These are phyloP conservation scores for Maudiozyma turicensis DNA, from an alignment of 805 yeast genomes.

Conservation along the genomic window DNA sequence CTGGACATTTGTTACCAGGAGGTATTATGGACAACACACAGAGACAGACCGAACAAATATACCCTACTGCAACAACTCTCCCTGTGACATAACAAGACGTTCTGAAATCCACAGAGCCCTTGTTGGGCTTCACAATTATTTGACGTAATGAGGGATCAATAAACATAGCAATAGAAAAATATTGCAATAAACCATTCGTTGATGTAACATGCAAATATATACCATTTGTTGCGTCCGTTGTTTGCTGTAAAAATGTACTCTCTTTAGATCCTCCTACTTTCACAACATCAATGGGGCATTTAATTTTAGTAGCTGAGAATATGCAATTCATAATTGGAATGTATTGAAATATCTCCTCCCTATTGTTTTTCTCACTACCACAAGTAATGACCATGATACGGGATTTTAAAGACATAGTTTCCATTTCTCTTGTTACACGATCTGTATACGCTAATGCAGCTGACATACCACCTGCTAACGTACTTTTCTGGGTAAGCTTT, in stretches of 20 bases:
- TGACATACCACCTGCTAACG: constrained; percentile 71
- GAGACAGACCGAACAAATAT: constrained; percentile 88
- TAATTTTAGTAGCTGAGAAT: constrained; percentile 90
- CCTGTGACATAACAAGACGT: constrained; percentile 92
- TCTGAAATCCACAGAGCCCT: constrained; percentile 79
- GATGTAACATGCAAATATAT: constrained; percentile 61
- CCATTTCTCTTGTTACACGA: constrained; percentile 45
- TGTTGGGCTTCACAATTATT: constrained; percentile 72
- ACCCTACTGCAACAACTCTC: constrained; percentile 86
- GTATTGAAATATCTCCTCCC: constrained; percentile 70
- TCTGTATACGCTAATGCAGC: constrained; percentile 75
- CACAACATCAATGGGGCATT: constrained; percentile 82
- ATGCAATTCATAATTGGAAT: constrained; percentile 92
- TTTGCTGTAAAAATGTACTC: constrained; percentile 87
- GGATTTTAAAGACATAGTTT: constrained; percentile 42
- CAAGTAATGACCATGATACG: constrained; percentile 46
- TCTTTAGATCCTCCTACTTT: constrained; percentile 44
- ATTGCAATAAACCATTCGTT: constrained; percentile 74
- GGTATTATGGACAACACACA: constrained; percentile 70
- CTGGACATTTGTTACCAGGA: constrained; percentile 61
- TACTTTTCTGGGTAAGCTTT: constrained; percentile 34
- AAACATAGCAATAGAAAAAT: constrained; percentile 69
- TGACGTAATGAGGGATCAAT: constrained; percentile 77
- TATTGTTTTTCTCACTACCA: constrained; percentile 39
- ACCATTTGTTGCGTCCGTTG: constrained; percentile 91